Base-by-base conservation (phyloP, 208 protist genomes). In the Crithidia mellificae region DNA sequence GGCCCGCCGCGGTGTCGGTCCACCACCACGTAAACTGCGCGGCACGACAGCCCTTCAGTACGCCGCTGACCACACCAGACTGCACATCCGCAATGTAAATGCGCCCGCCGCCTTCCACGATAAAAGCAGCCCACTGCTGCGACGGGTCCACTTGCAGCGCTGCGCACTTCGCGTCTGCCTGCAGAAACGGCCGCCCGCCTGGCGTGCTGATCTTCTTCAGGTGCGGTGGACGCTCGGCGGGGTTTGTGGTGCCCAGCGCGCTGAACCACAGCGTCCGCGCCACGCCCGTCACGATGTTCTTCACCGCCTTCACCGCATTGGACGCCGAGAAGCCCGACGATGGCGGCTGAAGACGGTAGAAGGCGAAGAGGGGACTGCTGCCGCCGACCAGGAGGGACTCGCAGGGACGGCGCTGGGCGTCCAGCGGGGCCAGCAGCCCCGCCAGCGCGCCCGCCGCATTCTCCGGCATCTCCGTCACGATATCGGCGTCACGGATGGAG, bases 1-100 rank as follows among this genome's bases (percentile, higher is more conserved):
- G 68, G 47, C 77, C 83, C 8, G 19, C 53, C 22, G 17, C 44
- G 25, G 77, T 38, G 0, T 70, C 67, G 6, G 68, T 43, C 55
- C 85, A 63, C 73, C 78, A 81, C 85, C 87, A 95, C 44, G 82
- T 77, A 68, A 86, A 92, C 56, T 88, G 77, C 34, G 85, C 87
- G 12, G 80, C 63, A 43, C 85, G 85, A 64, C 83, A 90, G 15
- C 90, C 87, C 43, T 92, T 91, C 53, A 93, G 59, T 14, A 91
- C 82, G 8, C 75, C 63, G 41, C 64, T 83, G 12, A 93, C 41
- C 11, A 73, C 52, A 29, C 85, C 79, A 24, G 74, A 80, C 52
- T 66, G 66, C 15, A 92, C 47, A 30, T 92, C 83, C 12, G 70
- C 75, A 7, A 95, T n/a, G 70, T 90, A 93, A 49, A 95, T 72